Conservation (phyloP, 805 yeast genomes). For the Yamadazyma phyllophila region DNA sequence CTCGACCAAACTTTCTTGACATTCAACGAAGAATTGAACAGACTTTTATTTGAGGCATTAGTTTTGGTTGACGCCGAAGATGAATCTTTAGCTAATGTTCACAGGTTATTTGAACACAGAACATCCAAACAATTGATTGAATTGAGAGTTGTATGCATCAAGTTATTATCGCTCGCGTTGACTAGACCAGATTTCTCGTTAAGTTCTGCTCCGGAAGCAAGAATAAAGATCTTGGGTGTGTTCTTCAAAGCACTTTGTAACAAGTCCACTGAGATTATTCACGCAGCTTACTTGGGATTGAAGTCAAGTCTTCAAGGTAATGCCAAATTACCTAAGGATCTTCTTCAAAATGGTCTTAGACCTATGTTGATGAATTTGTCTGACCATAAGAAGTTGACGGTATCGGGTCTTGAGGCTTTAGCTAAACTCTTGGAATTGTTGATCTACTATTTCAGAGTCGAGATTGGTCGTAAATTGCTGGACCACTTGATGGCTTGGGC, state of each 20-base stretch:
- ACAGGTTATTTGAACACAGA: slow-evolving; percentile 78
- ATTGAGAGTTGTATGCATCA: slow-evolving; percentile 86
- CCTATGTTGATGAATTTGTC: slow-evolving; percentile 95
- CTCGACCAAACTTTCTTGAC: slow-evolving; percentile 78
- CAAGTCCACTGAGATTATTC: slow-evolving; percentile 79
- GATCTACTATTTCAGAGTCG: slow-evolving; percentile 93
- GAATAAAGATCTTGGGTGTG: slow-evolving; percentile 85
- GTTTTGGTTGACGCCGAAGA: slow-evolving; percentile 98
- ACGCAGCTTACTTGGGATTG: slow-evolving; percentile 90
- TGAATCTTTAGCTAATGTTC: slow-evolving; percentile 86
- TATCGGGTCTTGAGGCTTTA: slow-evolving; percentile 85
- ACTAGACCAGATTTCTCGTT: slow-evolving; percentile 80
- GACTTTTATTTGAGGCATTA: slow-evolving; percentile 84
- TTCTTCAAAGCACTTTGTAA: slow-evolving; percentile 91
- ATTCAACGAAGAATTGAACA: slow-evolving; percentile 83
- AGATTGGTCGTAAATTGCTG: slow-evolving; percentile 86
- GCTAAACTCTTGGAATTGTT: slow-evolving; percentile 82
- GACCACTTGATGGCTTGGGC: slow-evolving; percentile 98
- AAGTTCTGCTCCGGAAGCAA: slow-evolving; percentile 70
- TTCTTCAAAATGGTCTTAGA: slow-evolving; percentile 89
- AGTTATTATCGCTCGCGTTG: slow-evolving; percentile 75
- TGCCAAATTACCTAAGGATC: slow-evolving; percentile 86
- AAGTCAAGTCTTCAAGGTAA: slow-evolving; percentile 80
- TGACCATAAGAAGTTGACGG: slow-evolving; percentile 87
- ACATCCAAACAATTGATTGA: slow-evolving; percentile 87